These are phyloP conservation scores for Hippophae gyantsensis DNA, from an alignment of 306 rosid species.

Conservation along the genomic window DNA sequence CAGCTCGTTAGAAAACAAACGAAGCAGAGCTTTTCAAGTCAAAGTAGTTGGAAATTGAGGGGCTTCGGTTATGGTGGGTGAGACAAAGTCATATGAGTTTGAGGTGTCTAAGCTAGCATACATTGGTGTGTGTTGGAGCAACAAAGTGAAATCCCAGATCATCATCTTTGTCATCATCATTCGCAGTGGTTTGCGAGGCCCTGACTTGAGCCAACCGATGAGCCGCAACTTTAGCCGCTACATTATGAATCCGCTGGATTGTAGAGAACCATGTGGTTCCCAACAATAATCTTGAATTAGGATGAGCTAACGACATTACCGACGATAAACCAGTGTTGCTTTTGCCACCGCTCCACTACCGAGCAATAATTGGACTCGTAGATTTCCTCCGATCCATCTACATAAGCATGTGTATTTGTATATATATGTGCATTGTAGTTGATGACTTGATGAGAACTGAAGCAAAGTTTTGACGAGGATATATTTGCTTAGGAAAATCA, in stretches of 20 bases:
- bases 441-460: neutral
- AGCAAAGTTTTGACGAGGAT: constrained; percentile 26
- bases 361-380: constrained; percentile 57
- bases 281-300: constrained; percentile 49
- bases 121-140: constrained; percentile 30
- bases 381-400: constrained; percentile 73
- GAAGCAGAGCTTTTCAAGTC: constrained; percentile 92
- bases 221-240: constrained; percentile 89
- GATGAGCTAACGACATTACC: constrained; percentile 79
- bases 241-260: constrained; percentile 76
- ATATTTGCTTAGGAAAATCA: constrained; percentile 39
- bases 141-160: constrained; percentile 56
- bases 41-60: constrained; percentile 30
- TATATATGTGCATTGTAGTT: neutral
- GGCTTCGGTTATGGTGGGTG: too few relatives aligned
- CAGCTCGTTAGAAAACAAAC: constrained; percentile 87
- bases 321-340: constrained; percentile 83
- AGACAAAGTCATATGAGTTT: too few relatives aligned
- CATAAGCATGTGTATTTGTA: constrained; percentile 1
- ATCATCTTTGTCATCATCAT: constrained; percentile 64
- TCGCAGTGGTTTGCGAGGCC: constrained; percentile 60
- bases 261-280: constrained; percentile 49
- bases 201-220: constrained; percentile 93
- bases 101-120: too few relatives aligned
- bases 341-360: constrained; percentile 80